Conservation (phyloP, 768 basidiomycete genomes). For the Tubosaeta brunneosetosa region DNA sequence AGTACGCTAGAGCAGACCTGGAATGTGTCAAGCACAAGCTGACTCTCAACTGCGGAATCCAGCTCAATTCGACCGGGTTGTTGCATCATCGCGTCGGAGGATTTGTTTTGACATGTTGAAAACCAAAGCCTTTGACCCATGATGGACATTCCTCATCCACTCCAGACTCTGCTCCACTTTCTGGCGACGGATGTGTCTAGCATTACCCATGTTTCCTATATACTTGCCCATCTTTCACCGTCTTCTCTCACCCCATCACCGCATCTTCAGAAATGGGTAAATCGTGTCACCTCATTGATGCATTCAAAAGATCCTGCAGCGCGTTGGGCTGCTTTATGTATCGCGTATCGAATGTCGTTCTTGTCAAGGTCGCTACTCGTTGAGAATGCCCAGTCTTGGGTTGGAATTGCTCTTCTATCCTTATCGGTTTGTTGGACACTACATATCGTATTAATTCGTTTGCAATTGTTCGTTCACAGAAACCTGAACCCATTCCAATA, state of each 20-base stretch:
- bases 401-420: slow-evolving; percentile 56
- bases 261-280: slow-evolving; percentile 70
- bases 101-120: slow-evolving; percentile 33
- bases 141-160: slow-evolving; percentile 50
- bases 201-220: slow-evolving; percentile 52
- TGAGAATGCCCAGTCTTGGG: slow-evolving; percentile 71
- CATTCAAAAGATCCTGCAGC: slow-evolving; percentile 74
- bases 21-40: slow-evolving; percentile 50
- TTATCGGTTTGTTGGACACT: slow-evolving; percentile 56
- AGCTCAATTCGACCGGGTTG: slow-evolving; percentile 29
- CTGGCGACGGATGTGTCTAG: slow-evolving; percentile 65
- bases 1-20: slow-evolving; percentile 36
- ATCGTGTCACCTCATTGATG: slow-evolving; percentile 67
- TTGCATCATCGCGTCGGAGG: slow-evolving; percentile 17
- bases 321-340: slow-evolving; percentile 75
- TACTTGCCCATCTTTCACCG: slow-evolving; percentile 50
- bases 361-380: slow-evolving; percentile 58
- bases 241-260: slow-evolving; percentile 56
- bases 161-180: slow-evolving; percentile 63
- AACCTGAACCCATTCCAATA: slow-evolving; percentile 58
- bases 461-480: slow-evolving; percentile 40
- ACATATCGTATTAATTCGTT: slow-evolving; percentile 11
- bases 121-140: slow-evolving; percentile 12
- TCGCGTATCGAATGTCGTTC: slow-evolving; percentile 63
- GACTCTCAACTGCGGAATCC: slow-evolving; percentile 51